These are phyloP conservation scores for Colletotrichum musae DNA, from an alignment of 2,329 filamentous ascomycete species.

Conservation along the genomic window DNA sequence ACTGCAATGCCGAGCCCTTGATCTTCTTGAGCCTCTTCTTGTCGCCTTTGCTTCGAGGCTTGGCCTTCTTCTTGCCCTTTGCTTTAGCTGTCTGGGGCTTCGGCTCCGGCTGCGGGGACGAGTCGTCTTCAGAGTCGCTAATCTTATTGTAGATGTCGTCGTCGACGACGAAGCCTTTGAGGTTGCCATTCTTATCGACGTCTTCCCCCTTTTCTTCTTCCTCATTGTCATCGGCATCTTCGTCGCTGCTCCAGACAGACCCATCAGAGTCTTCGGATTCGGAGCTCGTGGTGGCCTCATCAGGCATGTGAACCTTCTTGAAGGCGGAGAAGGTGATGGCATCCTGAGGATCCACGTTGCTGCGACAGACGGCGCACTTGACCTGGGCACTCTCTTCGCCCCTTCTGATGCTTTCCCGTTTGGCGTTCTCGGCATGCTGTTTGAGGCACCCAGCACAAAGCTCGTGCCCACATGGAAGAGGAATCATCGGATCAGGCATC, in stretches of 20 bases:
- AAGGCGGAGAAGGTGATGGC: slow-evolving; percentile 84
- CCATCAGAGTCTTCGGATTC: slow-evolving; percentile 52
- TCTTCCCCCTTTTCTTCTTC: slow-evolving; percentile 48
- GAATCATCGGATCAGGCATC: slow-evolving; percentile 79
- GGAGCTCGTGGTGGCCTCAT: slow-evolving; percentile 53
- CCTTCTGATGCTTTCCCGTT: slow-evolving; percentile 67
- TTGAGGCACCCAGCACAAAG: slow-evolving; percentile 84
- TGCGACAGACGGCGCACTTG: slow-evolving; percentile 84
- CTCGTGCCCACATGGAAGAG: slow-evolving; percentile 88
- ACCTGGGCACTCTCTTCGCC: slow-evolving; percentile 71
- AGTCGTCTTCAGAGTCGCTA: slow-evolving; percentile 48
- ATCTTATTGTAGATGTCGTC: slow-evolving; percentile 57
- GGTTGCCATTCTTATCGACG: slow-evolving; percentile 51
- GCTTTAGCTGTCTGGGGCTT: slow-evolving; percentile 8
- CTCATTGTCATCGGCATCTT: slow-evolving; percentile 50
- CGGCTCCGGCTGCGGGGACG: slow-evolving; percentile 33
- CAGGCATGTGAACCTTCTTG: slow-evolving; percentile 78
- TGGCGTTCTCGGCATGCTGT: slow-evolving; percentile 74
- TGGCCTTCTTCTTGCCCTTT: slow-evolving; percentile 42
- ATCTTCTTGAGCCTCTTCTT: slow-evolving; percentile 54
- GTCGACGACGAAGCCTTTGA: slow-evolving; percentile 62
- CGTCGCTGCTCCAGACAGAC: slow-evolving; percentile 50
- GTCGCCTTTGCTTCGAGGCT: slow-evolving; percentile 38
- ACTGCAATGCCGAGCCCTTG: slow-evolving; percentile 51
- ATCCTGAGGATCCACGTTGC: slow-evolving; percentile 74